These are phyloP conservation scores for Atkinsonella hypoxylon DNA, from an alignment of 2,329 filamentous ascomycete genomes.

Conservation along the genomic window DNA sequence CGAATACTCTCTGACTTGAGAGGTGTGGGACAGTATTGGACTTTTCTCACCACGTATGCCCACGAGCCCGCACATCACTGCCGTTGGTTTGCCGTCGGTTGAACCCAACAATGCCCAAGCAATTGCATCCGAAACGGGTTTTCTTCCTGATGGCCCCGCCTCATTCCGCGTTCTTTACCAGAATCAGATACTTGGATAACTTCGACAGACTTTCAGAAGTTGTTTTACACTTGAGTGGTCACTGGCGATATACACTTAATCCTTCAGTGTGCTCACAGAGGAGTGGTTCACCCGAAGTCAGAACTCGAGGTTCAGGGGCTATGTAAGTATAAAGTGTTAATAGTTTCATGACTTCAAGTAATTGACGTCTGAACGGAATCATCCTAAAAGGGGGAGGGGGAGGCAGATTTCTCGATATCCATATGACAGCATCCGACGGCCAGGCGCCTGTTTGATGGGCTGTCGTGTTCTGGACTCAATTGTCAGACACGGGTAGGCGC, in stretches of 20 bases:
- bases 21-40: conserved; percentile 2
- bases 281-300: too few relatives aligned
- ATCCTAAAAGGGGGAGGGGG: too few relatives aligned
- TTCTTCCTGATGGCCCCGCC: conserved; percentile 4
- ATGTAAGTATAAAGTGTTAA: too few relatives aligned
- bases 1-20: neutral
- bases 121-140: conserved; percentile 5
- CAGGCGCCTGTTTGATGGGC: neutral
- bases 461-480: conserved; percentile 1
- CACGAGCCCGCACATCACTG: conserved; percentile 2
- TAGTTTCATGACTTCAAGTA: too few relatives aligned
- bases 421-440: neutral
- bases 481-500: conserved; percentile 3
- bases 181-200: conserved; percentile 4
- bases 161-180: conserved; percentile 1
- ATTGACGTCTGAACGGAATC: too few relatives aligned
- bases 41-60: neutral
- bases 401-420: neutral
- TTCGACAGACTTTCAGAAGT: neutral
- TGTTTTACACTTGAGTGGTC: conserved; percentile 3
- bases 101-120: conserved; percentile 4
- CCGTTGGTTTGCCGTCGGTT: conserved; percentile 6
- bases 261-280: neutral
- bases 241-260: neutral
- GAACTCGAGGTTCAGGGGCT: too few relatives aligned